phyloP scores from a whole-genome alignment of 169 alveolate genomes.

The Cryptosporidium meleagridis region DNA sequence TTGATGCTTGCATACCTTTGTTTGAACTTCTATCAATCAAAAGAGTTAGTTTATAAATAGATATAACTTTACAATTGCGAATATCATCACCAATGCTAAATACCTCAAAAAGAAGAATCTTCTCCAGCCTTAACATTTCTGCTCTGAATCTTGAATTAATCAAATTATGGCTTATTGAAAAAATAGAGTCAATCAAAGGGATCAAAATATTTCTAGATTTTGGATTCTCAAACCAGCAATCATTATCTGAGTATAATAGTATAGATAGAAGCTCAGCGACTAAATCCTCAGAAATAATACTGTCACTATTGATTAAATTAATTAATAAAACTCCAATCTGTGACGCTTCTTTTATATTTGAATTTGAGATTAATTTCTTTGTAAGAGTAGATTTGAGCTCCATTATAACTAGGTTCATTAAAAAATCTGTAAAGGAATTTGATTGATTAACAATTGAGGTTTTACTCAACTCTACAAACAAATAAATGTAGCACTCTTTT shows the following conservation, averaged over 20 bases:
- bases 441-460: neutral
- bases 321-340: neutral
- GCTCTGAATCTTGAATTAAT: neutral
- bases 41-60: constrained; percentile 1
- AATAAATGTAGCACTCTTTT: neutral
- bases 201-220: neutral
- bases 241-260: constrained; percentile 1
- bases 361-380: neutral
- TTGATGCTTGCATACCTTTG: neutral
- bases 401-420: neutral
- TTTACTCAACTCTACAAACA: neutral
- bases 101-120: neutral
- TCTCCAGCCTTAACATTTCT: neutral
- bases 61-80: neutral
- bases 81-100: neutral
- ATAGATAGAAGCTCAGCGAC: neutral
- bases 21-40: constrained; percentile 21
- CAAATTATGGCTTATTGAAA: neutral
- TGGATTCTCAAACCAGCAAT: neutral
- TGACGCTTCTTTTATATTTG: neutral
- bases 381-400: neutral
- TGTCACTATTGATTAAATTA: neutral
- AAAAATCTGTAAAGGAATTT: neutral
- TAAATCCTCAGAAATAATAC: neutral
- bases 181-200: constrained; percentile 10